Evolutionary conservation across 2,329 filamentous ascomycete species (phyloP), one percentile per base, ranked within the genome.

Genomic region (Aureobasidium melanogenum): DNA sequence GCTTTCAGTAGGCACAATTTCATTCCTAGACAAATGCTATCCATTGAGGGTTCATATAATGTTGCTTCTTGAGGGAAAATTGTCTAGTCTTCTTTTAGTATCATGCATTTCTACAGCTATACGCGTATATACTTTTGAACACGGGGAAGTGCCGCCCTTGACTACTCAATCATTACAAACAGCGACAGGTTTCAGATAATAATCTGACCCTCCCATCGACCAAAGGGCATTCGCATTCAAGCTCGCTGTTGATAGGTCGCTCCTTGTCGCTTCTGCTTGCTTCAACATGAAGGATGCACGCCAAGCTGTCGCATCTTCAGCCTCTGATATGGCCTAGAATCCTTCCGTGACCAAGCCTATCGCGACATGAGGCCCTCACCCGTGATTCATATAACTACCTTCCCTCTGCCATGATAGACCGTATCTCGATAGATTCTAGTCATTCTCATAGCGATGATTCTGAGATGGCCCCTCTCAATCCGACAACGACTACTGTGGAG

Each of bases 381-480:
- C 15, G 14, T 39, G 5, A 15, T 17, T 28, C 22, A 44, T 44
- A 56, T 44, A 44, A 26, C 10, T 17, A 38, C 15, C 41, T 5
- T 47, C 1, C 17, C 7, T 15, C 34, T 22, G 28, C 39, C 19
- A 61, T 59, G 56, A 19, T 2, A 5, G 34, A 32, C 22, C 32
- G 17, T 17, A 5, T 10, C 22, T 24, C 32, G 5, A 12, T 17
- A 9, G 24, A 30, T 15, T 58, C 41, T 44, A 28, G 19, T n/a
- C 15, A 9, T 1, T 7, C 15, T 2, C 22, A 50, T 4, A 14
- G 9, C 15, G 56, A 48, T 22, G 24, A 50, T 0, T 50, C 44
- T 4, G 56, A 50, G 9, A 59, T 59, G 56, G 56, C 56, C 22
- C 56, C 44, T 41, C 44, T 59, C 10, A 39, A 50, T 41, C 43